Evolutionary conservation across 192 early-diverging fungal genomes (phyloP).

Genomic region (Coemansia aciculifera): DNA sequence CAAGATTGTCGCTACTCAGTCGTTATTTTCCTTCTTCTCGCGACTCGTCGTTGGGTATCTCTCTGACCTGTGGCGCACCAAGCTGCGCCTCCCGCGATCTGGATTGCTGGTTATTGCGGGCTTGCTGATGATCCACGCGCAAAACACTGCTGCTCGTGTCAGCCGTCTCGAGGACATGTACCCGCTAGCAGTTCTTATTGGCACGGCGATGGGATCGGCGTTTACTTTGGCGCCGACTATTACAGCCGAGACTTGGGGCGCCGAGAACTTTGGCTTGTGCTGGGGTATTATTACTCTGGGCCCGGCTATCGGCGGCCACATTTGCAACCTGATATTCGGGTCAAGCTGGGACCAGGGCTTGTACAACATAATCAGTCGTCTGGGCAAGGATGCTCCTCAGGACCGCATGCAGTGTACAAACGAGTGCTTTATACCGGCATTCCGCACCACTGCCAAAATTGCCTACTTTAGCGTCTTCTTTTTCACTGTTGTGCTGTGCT

Average conservation of each 20-base stretch:
- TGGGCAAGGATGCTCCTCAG: slow-evolving; percentile 14
- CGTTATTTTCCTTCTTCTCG: slow-evolving; percentile 51
- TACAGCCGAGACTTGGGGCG: slow-evolving; percentile 55
- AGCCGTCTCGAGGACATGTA: slow-evolving; percentile 32
- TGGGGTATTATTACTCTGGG: slow-evolving; percentile 64
- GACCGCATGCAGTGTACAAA: slow-evolving; percentile 30
- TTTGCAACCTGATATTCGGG: slow-evolving; percentile 66
- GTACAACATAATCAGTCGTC: slow-evolving; percentile 16
- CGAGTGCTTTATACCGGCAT: slow-evolving; percentile 48
- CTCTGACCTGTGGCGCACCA: slow-evolving; percentile 50
- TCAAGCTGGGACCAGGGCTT: slow-evolving; percentile 56
- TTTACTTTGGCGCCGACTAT: slow-evolving; percentile 55
- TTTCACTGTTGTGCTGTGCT: slow-evolving; percentile 31
- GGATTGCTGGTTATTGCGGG: slow-evolving; percentile 34
- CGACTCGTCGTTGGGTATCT: slow-evolving; percentile 44
- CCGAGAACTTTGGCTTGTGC: slow-evolving; percentile 53
- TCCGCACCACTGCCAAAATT: slow-evolving; percentile 32
- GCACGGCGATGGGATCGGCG: slow-evolving; percentile 48
- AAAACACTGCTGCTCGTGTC: slow-evolving; percentile 23
- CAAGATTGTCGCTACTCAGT: slow-evolving; percentile 53
- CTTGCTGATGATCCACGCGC: slow-evolving; percentile 47
- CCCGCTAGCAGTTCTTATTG: slow-evolving; percentile 36
- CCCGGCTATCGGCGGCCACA: slow-evolving; percentile 63
- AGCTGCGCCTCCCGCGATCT: slow-evolving; percentile 41
- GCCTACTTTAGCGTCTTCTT: slow-evolving; percentile 34